These are phyloP conservation scores for Spathaspora hagerdaliae DNA, from an alignment of 805 yeast species.

Conservation along the genomic window DNA sequence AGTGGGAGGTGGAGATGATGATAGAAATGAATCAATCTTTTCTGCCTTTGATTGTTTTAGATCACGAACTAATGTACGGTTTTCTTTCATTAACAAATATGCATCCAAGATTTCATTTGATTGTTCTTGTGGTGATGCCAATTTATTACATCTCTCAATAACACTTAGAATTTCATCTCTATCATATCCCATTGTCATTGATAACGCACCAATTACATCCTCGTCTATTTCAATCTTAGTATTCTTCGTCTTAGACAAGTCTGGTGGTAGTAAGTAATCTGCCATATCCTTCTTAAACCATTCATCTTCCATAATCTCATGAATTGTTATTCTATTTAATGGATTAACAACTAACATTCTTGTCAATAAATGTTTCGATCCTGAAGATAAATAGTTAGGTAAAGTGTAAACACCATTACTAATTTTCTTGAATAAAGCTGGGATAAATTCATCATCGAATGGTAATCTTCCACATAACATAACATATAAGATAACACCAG, in stretches of 20 bases:
- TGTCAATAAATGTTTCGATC: slow-evolving; percentile 78
- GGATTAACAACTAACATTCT: slow-evolving; percentile 95
- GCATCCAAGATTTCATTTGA: slow-evolving; percentile 81
- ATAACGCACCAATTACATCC: slow-evolving; percentile 67
- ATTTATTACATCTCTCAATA: slow-evolving; percentile 46
- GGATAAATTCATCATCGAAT: slow-evolving; percentile 94
- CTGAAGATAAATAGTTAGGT: slow-evolving; percentile 81
- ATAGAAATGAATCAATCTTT: slow-evolving; percentile 54
- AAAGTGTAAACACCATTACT: slow-evolving; percentile 88
- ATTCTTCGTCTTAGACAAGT: slow-evolving; percentile 31
- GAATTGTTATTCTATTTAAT: slow-evolving; percentile 85
- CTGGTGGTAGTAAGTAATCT: slow-evolving; percentile 69
- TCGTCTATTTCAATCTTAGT: slow-evolving; percentile 59
- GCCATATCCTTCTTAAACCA: slow-evolving; percentile 87
- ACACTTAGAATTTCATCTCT: slow-evolving; percentile 78
- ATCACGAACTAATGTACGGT: slow-evolving; percentile 64
- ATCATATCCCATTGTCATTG: slow-evolving; percentile 85
- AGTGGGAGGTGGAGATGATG: slow-evolving; percentile 58
- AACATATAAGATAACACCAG: slow-evolving; percentile 92
- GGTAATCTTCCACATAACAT: slow-evolving; percentile 96
- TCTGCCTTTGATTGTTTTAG: slow-evolving; percentile 51
- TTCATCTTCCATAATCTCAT: slow-evolving; percentile 87
- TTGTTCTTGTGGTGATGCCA: slow-evolving; percentile 25
- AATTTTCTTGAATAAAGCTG: slow-evolving; percentile 88
- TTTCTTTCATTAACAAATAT: slow-evolving; percentile 76